Percentiles rank a stretch among this genome's conserved stretches.
phyloP scores from a whole-genome alignment of 1,284 basidiomycete genomes.

The Ustilago crameri region DNA sequence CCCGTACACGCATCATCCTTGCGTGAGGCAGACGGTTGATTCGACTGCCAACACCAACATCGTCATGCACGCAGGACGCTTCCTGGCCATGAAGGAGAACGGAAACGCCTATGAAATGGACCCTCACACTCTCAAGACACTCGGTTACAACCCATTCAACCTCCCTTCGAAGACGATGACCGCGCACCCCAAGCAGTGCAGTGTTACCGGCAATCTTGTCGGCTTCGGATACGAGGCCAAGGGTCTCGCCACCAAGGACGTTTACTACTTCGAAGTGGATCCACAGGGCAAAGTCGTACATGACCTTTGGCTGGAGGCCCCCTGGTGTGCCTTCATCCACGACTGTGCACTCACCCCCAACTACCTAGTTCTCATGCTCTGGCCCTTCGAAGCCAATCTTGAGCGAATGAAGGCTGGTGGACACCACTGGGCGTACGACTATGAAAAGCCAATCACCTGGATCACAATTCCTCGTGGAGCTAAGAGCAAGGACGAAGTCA shows the following conservation, averaged over 20 bases:
- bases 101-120: constrained; percentile 40
- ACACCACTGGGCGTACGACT: constrained; percentile 35
- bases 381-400: constrained; percentile 27
- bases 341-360: constrained; percentile 34
- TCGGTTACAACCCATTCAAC: constrained; percentile 45
- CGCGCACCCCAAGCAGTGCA: constrained; percentile 43
- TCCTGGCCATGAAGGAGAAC: constrained; percentile 47
- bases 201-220: constrained; percentile 38
- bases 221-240: constrained; percentile 46
- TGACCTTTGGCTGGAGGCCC: constrained; percentile 38
- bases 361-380: constrained; percentile 33
- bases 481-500: constrained; percentile 39
- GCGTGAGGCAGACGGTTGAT: constrained; percentile 33
- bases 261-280: constrained; percentile 39
- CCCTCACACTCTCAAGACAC: constrained; percentile 44
- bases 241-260: constrained; percentile 39
- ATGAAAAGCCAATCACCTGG: constrained; percentile 31
- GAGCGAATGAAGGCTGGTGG: constrained; percentile 34
- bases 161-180: constrained; percentile 41
- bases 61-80: constrained; percentile 36
- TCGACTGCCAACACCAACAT: constrained; percentile 44
- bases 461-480: constrained; percentile 33
- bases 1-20: constrained; percentile 40
- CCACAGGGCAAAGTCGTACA: constrained; percentile 31
- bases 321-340: constrained; percentile 34